A percentile compares a stretch with the other conserved stretches of the same genome.
These are phyloP conservation scores for Taphrina deformans DNA, from an alignment of 1,139 yeast genomes.

Conservation along the genomic window DNA sequence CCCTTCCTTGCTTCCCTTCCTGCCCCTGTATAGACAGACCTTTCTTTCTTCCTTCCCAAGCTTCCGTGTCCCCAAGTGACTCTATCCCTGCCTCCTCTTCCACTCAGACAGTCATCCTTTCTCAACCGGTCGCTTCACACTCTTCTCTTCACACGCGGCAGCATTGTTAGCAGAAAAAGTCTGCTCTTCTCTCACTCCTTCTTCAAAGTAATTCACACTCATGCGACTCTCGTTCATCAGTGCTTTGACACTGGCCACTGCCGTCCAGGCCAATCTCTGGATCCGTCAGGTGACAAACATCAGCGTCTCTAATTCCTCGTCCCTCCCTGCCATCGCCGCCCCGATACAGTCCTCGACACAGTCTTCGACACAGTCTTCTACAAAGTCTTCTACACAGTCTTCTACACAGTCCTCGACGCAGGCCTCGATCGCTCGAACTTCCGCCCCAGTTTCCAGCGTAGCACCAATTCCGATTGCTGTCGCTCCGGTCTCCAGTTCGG, in stretches of 20 bases:
- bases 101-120: neutral
- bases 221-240: constrained; percentile 7
- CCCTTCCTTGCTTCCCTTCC: neutral
- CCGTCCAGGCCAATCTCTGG: constrained; percentile 7
- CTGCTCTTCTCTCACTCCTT: neutral
- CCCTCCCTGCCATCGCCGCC: neutral
- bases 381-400: too few species aligned
- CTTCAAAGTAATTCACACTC: neutral
- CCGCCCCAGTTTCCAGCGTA: neutral
- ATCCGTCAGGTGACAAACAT: constrained; percentile 9
- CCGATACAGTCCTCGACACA: neutral
- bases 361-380: neutral
- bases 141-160: neutral
- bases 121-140: neutral
- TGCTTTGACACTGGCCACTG: neutral
- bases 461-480: neutral
- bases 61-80: neutral
- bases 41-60: too few species aligned
- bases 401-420: neutral
- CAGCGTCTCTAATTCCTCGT: constrained; percentile 5
- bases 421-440: neutral
- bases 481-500: neutral
- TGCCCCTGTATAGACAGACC: too few species aligned
- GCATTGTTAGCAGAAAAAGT: neutral
- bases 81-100: neutral